These are phyloP conservation scores for Tritrichomonas musculus DNA, from an alignment of 208 protist genomes.

Conservation along the genomic window DNA sequence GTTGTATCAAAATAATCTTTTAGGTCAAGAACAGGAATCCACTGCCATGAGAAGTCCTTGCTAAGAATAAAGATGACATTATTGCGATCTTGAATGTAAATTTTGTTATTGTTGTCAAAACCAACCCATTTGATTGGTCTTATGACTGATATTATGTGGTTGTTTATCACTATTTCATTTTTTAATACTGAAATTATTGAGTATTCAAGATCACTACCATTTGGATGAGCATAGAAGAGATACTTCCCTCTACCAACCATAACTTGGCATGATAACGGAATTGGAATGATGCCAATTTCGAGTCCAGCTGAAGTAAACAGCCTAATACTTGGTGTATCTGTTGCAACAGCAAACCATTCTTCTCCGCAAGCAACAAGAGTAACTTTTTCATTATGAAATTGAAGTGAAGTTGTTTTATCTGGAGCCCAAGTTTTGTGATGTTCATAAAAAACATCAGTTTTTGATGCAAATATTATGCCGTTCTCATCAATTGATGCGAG, in stretches of 20 bases:
- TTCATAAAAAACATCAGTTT: background rate
- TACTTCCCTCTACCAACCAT: background rate
- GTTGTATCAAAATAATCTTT: background rate
- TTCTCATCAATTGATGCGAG: background rate
- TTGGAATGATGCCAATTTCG: background rate
- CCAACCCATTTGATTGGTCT: background rate
- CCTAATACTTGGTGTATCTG: background rate
- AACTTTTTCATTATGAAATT: background rate
- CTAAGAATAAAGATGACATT: background rate
- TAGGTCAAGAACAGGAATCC: background rate
- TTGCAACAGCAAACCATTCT: constrained; percentile 25
- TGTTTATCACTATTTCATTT: background rate
- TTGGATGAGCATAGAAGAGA: background rate
- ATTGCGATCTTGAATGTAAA: background rate
- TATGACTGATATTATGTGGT: background rate
- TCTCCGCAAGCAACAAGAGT: background rate
- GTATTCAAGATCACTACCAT: background rate
- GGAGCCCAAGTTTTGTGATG: background rate
- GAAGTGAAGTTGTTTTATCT: background rate
- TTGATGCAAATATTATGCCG: background rate
- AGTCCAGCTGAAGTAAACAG: background rate
- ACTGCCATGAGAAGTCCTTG: background rate
- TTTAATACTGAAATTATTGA: background rate
- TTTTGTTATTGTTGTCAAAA: background rate
- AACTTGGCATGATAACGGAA: background rate